These are phyloP conservation scores for Jasminum sambac DNA, from an alignment of 257 asterid genomes.

Conservation along the genomic window DNA sequence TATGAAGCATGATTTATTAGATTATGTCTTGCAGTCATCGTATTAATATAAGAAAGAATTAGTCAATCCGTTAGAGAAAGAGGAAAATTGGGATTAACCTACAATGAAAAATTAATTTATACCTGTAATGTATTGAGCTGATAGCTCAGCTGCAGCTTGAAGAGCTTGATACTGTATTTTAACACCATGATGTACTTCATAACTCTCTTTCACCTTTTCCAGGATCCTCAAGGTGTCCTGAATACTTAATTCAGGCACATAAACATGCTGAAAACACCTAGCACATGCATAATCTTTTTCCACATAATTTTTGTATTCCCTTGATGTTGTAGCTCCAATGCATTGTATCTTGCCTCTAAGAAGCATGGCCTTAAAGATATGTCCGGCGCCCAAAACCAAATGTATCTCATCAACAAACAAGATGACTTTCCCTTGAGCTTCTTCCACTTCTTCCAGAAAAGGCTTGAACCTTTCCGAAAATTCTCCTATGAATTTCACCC, in stretches of 20 bases:
- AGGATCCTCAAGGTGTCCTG: constrained; percentile 31
- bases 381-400: constrained; percentile 28
- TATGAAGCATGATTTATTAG: too few species aligned
- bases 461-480: constrained; percentile 30
- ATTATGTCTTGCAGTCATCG: too few species aligned
- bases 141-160: constrained; percentile 28
- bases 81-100: too few species aligned
- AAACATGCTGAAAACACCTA: constrained; percentile 33
- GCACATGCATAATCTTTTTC: constrained; percentile 30
- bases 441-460: constrained; percentile 33
- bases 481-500: constrained; percentile 30
- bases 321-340: constrained; percentile 31
- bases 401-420: constrained; percentile 28
- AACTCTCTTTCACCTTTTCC: constrained; percentile 32
- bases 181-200: constrained; percentile 33
- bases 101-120: background rate
- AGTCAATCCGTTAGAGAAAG: too few species aligned
- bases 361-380: constrained; percentile 30
- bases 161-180: constrained; percentile 33
- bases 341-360: constrained; percentile 30
- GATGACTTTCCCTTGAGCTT: constrained; percentile 31
- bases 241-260: constrained; percentile 29
- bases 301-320: constrained; percentile 31
- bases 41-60: background rate
- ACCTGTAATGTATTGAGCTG: constrained; percentile 29